Conservation (phyloP, 805 yeast species). For the Candida insectalens region DNA sequence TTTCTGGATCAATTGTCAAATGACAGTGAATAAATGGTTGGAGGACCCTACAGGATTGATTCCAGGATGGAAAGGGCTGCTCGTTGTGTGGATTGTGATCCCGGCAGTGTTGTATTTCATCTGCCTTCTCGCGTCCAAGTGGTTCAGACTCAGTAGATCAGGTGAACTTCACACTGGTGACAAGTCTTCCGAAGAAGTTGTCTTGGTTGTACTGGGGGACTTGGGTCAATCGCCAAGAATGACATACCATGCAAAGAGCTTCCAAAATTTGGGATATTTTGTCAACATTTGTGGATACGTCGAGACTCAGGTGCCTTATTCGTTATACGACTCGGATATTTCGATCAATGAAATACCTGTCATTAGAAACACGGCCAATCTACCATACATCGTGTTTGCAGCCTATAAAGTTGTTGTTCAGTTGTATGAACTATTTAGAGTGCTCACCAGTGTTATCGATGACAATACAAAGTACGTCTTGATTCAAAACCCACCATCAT, state of each 20-base stretch:
- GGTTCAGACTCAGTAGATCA: not conserved
- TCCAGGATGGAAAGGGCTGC: too few relatives aligned
- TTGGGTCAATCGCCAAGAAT: slow-evolving; percentile 93
- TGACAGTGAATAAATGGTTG: too few relatives aligned
- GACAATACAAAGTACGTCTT: slow-evolving; percentile 55
- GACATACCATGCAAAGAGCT: slow-evolving; percentile 79
- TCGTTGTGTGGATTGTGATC: too few relatives aligned
- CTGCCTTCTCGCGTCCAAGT: not conserved
- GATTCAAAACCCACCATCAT: slow-evolving; percentile 87
- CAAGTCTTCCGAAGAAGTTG: slow-evolving; percentile 38
- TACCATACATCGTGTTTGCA: slow-evolving; percentile 54
- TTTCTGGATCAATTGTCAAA: too few relatives aligned
- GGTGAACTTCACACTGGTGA: not conserved
- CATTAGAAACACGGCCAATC: slow-evolving; percentile 25
- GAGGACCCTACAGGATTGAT: too few relatives aligned
- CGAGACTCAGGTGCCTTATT: slow-evolving; percentile 44
- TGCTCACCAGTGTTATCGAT: slow-evolving; percentile 47
- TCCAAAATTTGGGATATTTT: slow-evolving; percentile 55
- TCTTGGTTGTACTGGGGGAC: slow-evolving; percentile 84
- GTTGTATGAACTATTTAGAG: slow-evolving; percentile 31
- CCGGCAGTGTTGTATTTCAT: too few relatives aligned
- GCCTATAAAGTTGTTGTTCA: slow-evolving; percentile 51
- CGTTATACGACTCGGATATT: slow-evolving; percentile 37
- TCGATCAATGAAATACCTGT: slow-evolving; percentile 36
- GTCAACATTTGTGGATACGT: slow-evolving; percentile 84